These are phyloP conservation scores for Colletotrichum coccodes DNA, from an alignment of 2,329 filamentous ascomycete species.

Conservation along the genomic window DNA sequence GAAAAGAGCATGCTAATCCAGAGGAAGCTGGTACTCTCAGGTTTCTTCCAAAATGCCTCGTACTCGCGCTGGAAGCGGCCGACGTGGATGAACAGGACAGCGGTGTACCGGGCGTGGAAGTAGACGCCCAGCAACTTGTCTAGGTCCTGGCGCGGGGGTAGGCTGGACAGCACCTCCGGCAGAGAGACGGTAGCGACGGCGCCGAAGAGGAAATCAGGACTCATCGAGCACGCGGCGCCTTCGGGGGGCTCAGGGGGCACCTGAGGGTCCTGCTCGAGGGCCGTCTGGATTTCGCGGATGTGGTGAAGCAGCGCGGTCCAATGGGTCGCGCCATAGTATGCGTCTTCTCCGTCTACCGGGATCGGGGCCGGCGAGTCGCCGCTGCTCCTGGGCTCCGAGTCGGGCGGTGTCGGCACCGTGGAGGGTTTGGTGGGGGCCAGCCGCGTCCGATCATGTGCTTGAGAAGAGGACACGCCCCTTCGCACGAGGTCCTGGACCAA, in stretches of 20 bases:
- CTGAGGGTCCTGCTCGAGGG: slow-evolving; percentile 38
- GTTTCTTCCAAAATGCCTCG: slow-evolving; percentile 56
- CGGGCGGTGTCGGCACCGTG: slow-evolving; percentile 10
- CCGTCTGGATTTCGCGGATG: slow-evolving; percentile 52
- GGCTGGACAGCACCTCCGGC: slow-evolving; percentile 42
- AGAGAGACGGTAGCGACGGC: slow-evolving; percentile 40
- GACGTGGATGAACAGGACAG: slow-evolving; percentile 50
- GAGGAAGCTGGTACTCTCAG: slow-evolving; percentile 51
- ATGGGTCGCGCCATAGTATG: slow-evolving; percentile 50
- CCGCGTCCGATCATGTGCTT: background rate
- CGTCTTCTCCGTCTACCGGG: slow-evolving; percentile 7
- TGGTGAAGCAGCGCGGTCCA: slow-evolving; percentile 54
- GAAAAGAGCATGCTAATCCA: slow-evolving; percentile 64
- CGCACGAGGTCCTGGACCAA: slow-evolving; percentile 49
- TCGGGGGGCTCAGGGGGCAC: slow-evolving; percentile 1
- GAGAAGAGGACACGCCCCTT: background rate
- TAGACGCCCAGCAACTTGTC: slow-evolving; percentile 50
- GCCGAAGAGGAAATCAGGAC: slow-evolving; percentile 47
- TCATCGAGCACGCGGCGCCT: slow-evolving; percentile 34
- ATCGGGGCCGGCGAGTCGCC: background rate
- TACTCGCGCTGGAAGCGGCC: slow-evolving; percentile 60
- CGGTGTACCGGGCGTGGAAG: slow-evolving; percentile 51
- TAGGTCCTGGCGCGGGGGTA: slow-evolving; percentile 49
- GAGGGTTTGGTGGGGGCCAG: background rate
- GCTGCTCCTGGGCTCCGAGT: slow-evolving; percentile 10